A percentile compares a stretch with the other conserved stretches of the same genome.
These are phyloP conservation scores for Monosporascus cannonballus DNA, from an alignment of 2,329 filamentous ascomycete genomes.

Conservation along the genomic window DNA sequence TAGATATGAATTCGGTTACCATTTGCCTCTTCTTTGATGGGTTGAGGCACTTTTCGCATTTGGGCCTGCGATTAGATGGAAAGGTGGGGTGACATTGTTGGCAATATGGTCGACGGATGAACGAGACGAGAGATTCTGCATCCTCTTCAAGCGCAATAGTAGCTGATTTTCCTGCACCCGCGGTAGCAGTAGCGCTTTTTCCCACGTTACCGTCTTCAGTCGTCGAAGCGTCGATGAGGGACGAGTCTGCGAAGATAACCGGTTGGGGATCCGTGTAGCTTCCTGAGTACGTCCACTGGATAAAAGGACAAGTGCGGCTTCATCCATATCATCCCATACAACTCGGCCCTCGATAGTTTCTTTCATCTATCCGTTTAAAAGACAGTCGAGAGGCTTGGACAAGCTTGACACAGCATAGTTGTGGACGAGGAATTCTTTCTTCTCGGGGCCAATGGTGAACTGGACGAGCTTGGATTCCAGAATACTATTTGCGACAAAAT, in stretches of 20 bases:
- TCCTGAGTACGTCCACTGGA: constrained; percentile 8
- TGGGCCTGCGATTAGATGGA: no score
- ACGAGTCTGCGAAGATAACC: not conserved
- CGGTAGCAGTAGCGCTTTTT: no score
- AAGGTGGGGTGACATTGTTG: no score
- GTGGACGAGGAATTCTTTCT: not conserved
- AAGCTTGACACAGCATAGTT: not conserved
- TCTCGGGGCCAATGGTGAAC: not conserved
- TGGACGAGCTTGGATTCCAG: not conserved
- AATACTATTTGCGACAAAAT: not conserved
- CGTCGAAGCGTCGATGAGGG: not conserved
- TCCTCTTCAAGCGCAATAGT: no score
- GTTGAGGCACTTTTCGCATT: no score
- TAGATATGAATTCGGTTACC: not conserved
- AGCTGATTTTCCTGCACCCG: no score
- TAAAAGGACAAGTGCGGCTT: constrained; percentile 7
- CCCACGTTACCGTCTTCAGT: no score
- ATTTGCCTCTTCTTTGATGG: not conserved
- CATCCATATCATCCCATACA: constrained; percentile 10
- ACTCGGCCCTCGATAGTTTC: constrained; percentile 7
- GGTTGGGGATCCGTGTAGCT: constrained; percentile 6
- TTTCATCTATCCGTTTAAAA: constrained; percentile 5
- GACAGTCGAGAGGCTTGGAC: constrained; percentile 4
- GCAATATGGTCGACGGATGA: no score
- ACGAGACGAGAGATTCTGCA: no score